Conservation (phyloP, 176 grass and related monocot species). For the Musa beccarii region DNA sequence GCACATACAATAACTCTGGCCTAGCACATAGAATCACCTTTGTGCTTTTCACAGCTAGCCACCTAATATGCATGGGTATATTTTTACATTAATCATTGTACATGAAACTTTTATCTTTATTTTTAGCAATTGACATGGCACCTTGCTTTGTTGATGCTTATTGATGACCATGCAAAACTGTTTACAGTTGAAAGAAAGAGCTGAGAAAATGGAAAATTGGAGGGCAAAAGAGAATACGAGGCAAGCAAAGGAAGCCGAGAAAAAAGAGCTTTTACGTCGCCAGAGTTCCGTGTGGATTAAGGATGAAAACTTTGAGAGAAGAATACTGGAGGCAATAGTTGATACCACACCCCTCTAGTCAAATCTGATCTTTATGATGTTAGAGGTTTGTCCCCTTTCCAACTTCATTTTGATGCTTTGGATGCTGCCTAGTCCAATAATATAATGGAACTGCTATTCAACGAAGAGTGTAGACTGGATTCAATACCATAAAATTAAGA, state of each 20-base stretch:
- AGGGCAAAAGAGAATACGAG: slow-evolving; percentile 51
- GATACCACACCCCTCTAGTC: slow-evolving; percentile 28
- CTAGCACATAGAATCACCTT: too few species aligned
- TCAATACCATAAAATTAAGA: slow-evolving; percentile 1
- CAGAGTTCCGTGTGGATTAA: slow-evolving; percentile 60
- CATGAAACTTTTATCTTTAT: too few species aligned
- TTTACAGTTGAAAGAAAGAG: slow-evolving; percentile 80
- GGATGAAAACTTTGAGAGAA: slow-evolving; percentile 39
- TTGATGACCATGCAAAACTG: background rate
- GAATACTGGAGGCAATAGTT: slow-evolving; percentile 30
- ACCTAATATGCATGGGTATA: too few species aligned
- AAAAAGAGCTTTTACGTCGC: slow-evolving; percentile 47
- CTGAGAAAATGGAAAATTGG: slow-evolving; percentile 70
- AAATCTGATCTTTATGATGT: too few species aligned
- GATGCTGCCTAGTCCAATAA: too few species aligned
- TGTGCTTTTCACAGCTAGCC: too few species aligned
- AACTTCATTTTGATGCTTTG: too few species aligned
- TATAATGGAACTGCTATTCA: too few species aligned
- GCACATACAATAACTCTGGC: too few species aligned
- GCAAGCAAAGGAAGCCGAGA: slow-evolving; percentile 37
- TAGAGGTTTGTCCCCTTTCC: too few species aligned
- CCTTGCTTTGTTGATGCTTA: background rate
- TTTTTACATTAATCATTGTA: too few species aligned
- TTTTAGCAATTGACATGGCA: background rate
- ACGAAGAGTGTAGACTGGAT: slow-evolving; percentile 2